Conservation (phyloP, 2,329 filamentous ascomycete species). For the Exophiala mesophila region DNA sequence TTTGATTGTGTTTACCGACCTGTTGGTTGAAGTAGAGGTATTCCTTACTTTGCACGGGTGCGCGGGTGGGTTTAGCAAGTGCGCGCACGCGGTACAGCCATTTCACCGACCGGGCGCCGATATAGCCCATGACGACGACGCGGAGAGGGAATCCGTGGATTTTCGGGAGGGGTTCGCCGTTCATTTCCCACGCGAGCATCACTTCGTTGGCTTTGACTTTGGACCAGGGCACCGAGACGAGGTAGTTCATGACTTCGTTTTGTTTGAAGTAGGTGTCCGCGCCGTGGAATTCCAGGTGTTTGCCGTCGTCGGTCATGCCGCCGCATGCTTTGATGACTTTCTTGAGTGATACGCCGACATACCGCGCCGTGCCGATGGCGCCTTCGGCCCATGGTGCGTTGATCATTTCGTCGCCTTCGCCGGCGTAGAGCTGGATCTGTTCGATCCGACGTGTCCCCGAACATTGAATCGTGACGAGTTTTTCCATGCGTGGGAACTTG, state of each 20-base stretch:
- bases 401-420: constrained; percentile 60
- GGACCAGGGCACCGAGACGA: constrained; percentile 60
- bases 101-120: constrained; percentile 62
- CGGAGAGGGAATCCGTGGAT: constrained; percentile 64
- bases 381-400: constrained; percentile 56
- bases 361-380: constrained; percentile 62
- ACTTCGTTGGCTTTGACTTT: constrained; percentile 66
- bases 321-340: constrained; percentile 67
- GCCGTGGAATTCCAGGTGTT: constrained; percentile 64
- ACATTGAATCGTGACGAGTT: constrained; percentile 61
- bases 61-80: constrained; percentile 51
- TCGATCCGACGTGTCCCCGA: constrained; percentile 65
- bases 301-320: constrained; percentile 50
- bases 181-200: constrained; percentile 68
- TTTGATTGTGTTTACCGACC: constrained; percentile 61
- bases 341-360: constrained; percentile 61
- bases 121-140: constrained; percentile 60
- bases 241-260: constrained; percentile 60
- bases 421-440: constrained; percentile 61
- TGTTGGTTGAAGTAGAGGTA: constrained; percentile 67
- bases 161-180: constrained; percentile 57
- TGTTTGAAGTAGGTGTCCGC: constrained; percentile 72
- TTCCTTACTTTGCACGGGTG: constrained; percentile 61
- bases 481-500: constrained; percentile 56
- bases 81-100: constrained; percentile 55